These are phyloP conservation scores for Medicago arabica DNA, from an alignment of 306 rosid species.

Conservation along the genomic window DNA sequence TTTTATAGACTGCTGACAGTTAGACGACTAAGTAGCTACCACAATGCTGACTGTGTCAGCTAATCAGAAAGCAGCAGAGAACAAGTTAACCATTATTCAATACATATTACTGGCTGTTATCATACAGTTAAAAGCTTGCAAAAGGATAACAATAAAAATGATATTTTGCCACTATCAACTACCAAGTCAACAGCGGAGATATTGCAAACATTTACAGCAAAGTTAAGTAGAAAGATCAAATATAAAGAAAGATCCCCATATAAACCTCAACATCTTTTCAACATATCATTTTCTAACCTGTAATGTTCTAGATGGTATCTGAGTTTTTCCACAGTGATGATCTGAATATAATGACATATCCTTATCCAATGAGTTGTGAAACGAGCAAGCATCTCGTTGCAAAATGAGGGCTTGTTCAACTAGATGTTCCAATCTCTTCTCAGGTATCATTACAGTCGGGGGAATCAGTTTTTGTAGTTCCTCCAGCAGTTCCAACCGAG, in stretches of 20 bases:
- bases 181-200: not conserved
- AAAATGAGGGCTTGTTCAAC: conserved; percentile 90
- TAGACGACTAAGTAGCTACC: no score
- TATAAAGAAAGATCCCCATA: conserved; percentile 11
- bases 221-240: conserved; percentile 21
- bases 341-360: conserved; percentile 89
- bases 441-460: conserved; percentile 83
- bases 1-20: no score
- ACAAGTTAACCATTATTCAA: not conserved
- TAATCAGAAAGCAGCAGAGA: conserved; percentile 1
- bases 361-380: conserved; percentile 82
- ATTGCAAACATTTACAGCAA: conserved; percentile 7
- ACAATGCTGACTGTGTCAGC: conserved; percentile 8
- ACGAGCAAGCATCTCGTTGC: conserved; percentile 80
- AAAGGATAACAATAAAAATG: not conserved
- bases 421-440: conserved; percentile 87
- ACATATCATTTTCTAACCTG: conserved; percentile 67
- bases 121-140: not conserved
- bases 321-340: conserved; percentile 89
- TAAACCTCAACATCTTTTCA: conserved; percentile 18
- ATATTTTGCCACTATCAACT: conserved; percentile 10
- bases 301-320: conserved; percentile 85
- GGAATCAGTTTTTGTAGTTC: conserved; percentile 89
- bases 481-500: conserved; percentile 72
- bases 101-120: not conserved